Conservation (phyloP, 140 eudicot species). For the Stevia rebaudiana region DNA sequence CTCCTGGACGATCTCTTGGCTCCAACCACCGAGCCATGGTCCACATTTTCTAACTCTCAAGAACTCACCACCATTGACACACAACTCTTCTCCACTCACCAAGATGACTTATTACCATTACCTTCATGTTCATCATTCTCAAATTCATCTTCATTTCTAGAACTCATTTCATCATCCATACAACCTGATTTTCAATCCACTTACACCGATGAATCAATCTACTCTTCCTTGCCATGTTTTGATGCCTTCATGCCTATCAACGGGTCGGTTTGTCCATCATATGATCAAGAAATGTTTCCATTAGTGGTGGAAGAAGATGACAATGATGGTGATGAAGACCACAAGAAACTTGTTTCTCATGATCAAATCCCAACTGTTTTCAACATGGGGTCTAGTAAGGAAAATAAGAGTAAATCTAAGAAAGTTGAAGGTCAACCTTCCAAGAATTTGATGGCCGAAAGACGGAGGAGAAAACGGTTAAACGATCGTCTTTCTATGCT, state of each 20-base stretch:
- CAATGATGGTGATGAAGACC: conserved; percentile 21
- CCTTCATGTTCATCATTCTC: conserved; percentile 31
- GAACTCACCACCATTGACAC: conserved; percentile 23
- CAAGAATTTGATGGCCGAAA: conserved; percentile 89
- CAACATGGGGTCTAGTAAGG: conserved; percentile 23
- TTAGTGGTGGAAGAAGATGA: conserved; percentile 25
- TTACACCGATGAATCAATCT: conserved; percentile 32
- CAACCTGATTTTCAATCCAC: conserved; percentile 35
- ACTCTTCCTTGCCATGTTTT: conserved; percentile 30
- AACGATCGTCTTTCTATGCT: conserved; percentile 90
- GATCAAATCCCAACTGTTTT: conserved; percentile 24
- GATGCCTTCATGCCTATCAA: conserved; percentile 11
- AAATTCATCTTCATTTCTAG: conserved; percentile 26
- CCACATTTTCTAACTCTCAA: conserved; percentile 25
- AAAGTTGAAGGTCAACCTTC: conserved; percentile 74
- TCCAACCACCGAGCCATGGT: conserved; percentile 40
- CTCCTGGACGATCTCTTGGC: conserved; percentile 58
- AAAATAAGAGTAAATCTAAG: conserved; percentile 40
- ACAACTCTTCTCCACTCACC: conserved; percentile 14
- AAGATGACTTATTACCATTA: conserved; percentile 22
- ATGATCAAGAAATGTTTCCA: conserved; percentile 33
- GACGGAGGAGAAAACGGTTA: conserved; percentile 70
- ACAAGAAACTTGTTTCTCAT: conserved; percentile 13
- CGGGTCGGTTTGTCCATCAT: conserved; percentile 27
- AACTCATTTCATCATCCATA: conserved; percentile 30